These are phyloP conservation scores for Hanseniaspora gamundiae DNA, from an alignment of 1,139 yeast species.

Conservation along the genomic window DNA sequence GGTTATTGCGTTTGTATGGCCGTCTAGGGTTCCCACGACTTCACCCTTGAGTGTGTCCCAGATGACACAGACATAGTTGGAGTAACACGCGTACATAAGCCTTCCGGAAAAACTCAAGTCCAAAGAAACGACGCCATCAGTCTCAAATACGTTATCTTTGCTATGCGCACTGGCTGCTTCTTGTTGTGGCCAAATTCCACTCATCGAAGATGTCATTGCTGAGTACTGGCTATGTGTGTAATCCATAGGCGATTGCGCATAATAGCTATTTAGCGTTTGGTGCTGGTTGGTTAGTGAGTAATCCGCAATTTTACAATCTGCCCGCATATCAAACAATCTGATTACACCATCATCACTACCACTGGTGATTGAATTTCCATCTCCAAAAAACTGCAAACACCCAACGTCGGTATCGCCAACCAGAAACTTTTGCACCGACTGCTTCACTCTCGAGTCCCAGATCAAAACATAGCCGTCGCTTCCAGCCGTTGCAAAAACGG, in stretches of 20 bases:
- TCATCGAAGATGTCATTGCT: slow-evolving; percentile 3
- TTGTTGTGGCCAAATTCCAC: slow-evolving; percentile 1
- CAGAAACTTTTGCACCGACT: slow-evolving; percentile 46
- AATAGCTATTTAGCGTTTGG: slow-evolving; percentile 10
- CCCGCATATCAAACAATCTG: slow-evolving; percentile 63
- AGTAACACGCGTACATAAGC: slow-evolving; percentile 60
- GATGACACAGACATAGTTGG: slow-evolving; percentile 60
- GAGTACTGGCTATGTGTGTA: not conserved
- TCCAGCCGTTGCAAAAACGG: slow-evolving; percentile 55
- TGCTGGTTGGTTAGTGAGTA: slow-evolving; percentile 31
- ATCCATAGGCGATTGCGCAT: slow-evolving; percentile 8
- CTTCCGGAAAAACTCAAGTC: slow-evolving; percentile 73
- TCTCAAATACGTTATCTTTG: slow-evolving; percentile 30
- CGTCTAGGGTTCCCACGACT: slow-evolving; percentile 48
- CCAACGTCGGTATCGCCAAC: slow-evolving; percentile 60
- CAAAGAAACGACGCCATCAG: slow-evolving; percentile 55
- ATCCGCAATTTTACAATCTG: slow-evolving; percentile 56
- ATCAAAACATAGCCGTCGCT: slow-evolving; percentile 61
- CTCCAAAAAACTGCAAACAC: slow-evolving; percentile 54
- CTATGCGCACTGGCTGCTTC: slow-evolving; percentile 1
- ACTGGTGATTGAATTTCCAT: slow-evolving; percentile 50
- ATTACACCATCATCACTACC: slow-evolving; percentile 76
- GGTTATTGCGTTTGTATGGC: slow-evolving; percentile 50
- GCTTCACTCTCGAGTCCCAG: slow-evolving; percentile 52
- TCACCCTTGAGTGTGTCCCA: slow-evolving; percentile 70